phyloP scores from a whole-genome alignment of 139 green algal genomes.

The Desmodesmus armatus region DNA sequence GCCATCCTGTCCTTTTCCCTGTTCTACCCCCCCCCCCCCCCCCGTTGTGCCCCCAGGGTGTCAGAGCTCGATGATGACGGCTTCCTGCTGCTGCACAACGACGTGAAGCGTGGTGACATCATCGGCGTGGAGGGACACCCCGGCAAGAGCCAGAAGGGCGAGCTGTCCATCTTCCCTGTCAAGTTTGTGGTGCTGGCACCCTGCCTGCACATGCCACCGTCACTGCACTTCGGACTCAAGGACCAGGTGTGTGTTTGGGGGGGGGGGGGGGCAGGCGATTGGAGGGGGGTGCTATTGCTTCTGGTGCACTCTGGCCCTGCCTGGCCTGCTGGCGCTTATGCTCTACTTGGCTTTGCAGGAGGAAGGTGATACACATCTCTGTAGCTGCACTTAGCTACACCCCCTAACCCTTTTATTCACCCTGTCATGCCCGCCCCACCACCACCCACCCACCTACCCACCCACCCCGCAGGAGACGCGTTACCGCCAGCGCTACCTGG shows the following conservation, averaged over 20 bases:
- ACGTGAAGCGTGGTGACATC: conserved; percentile 95
- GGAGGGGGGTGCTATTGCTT: too few species aligned
- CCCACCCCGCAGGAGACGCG: conserved; percentile 94
- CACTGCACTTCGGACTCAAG: conserved; percentile 81
- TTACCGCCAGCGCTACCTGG: conserved; percentile 97
- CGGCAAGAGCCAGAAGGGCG: conserved; percentile 97
- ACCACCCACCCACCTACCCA: too few species aligned
- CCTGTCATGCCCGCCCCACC: neutral
- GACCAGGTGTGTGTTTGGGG: conserved; percentile 74
- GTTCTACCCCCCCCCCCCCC: too few species aligned
- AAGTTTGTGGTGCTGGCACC: conserved; percentile 86
- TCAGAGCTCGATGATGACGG: conserved; percentile 72
- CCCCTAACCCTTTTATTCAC: neutral
- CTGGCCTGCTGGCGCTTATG: neutral
- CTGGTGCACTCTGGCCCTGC: neutral
- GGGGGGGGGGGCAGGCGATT: neutral
- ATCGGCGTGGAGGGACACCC: conserved; percentile 92
- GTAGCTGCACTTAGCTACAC: too few species aligned
- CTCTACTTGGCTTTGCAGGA: neutral
- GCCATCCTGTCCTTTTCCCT: too few species aligned
- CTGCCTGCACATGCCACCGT: conserved; percentile 98
- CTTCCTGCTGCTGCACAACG: conserved; percentile 88
- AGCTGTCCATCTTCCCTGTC: conserved; percentile 95
- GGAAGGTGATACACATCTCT: neutral
- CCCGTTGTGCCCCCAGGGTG: too few species aligned